Evolutionary conservation across 2,329 filamentous ascomycete species (phyloP).

Genomic region (Cladosporium sp.): DNA sequence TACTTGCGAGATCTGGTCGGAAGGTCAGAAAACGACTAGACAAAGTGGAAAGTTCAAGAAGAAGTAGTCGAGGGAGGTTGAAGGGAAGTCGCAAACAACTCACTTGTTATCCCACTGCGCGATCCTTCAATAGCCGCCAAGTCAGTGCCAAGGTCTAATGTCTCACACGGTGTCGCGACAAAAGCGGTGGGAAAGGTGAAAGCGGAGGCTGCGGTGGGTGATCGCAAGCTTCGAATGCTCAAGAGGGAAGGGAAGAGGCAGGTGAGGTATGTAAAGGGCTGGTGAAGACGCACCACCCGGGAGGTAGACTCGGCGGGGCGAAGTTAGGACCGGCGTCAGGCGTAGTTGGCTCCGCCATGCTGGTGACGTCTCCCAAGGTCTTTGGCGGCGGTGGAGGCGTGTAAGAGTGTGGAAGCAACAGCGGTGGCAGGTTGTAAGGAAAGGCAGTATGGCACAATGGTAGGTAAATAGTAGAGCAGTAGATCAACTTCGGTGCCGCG

Average conservation of each 20-base stretch:
- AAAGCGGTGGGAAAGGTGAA: slow-evolving; percentile 12
- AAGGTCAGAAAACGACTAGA: slow-evolving; percentile 10
- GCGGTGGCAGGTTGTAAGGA: neutral
- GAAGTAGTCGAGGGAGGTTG: neutral
- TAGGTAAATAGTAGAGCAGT: neutral
- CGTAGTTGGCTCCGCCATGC: slow-evolving; percentile 30
- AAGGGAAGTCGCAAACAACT: slow-evolving; percentile 15
- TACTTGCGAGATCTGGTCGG: slow-evolving; percentile 34
- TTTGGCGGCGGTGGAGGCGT: neutral
- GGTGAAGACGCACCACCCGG: slow-evolving; percentile 34
- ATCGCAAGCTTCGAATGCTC: slow-evolving; percentile 7
- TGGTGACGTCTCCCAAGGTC: slow-evolving; percentile 5
- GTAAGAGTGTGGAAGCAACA: neutral
- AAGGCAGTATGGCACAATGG: neutral
- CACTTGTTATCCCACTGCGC: slow-evolving; percentile 40
- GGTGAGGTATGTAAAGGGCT: slow-evolving; percentile 15
- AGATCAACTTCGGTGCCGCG: neutral
- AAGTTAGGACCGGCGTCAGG: slow-evolving; percentile 37
- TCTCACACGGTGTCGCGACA: slow-evolving; percentile 8
- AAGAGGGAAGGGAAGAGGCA: slow-evolving; percentile 10
- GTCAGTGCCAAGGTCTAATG: slow-evolving; percentile 31
- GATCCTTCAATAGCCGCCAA: slow-evolving; percentile 31
- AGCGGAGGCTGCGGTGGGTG: slow-evolving; percentile 8
- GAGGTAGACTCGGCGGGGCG: slow-evolving; percentile 34
- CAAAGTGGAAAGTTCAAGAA: neutral